A percentile compares a stretch with the other conserved stretches of the same genome.
Conservation (phyloP, 2,329 filamentous ascomycete species). For the Neonectria coccinea region DNA sequence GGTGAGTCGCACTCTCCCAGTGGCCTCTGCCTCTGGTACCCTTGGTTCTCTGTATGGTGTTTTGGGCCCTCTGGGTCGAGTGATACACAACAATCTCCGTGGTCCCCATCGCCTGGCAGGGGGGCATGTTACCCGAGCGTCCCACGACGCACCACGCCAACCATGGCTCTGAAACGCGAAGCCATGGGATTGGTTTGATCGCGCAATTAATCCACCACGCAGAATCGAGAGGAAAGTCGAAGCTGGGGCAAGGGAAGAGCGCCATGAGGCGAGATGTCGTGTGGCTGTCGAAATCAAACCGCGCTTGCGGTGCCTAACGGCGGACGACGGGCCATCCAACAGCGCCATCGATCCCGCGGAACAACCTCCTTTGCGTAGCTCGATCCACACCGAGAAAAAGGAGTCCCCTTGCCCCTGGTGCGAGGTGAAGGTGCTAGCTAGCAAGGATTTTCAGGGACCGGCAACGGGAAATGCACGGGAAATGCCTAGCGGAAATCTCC, state of each 20-base stretch:
- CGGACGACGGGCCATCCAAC: background rate
- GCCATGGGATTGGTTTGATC: constrained; percentile 27
- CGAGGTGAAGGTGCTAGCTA: constrained; percentile 2
- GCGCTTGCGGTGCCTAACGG: constrained; percentile 21
- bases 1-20: background rate
- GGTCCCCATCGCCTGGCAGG: constrained; percentile 32
- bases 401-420: constrained; percentile 17
- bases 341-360: constrained; percentile 6
- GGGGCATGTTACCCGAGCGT: constrained; percentile 31
- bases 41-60: background rate
- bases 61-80: constrained; percentile 1
- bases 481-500: constrained; percentile 22
- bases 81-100: constrained; percentile 42
- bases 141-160: constrained; percentile 28
- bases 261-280: constrained; percentile 7
- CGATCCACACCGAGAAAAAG: constrained; percentile 1
- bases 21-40: background rate
- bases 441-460: constrained; percentile 9
- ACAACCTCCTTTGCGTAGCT: constrained; percentile 11
- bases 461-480: constrained; percentile 10
- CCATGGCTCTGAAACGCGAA: constrained; percentile 43
- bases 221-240: constrained; percentile 21
- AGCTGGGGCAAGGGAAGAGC: constrained; percentile 1
- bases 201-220: constrained; percentile 31
- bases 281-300: constrained; percentile 8